Conservation (phyloP, 352 stramenopile species). For the Peronospora tabacina region DNA sequence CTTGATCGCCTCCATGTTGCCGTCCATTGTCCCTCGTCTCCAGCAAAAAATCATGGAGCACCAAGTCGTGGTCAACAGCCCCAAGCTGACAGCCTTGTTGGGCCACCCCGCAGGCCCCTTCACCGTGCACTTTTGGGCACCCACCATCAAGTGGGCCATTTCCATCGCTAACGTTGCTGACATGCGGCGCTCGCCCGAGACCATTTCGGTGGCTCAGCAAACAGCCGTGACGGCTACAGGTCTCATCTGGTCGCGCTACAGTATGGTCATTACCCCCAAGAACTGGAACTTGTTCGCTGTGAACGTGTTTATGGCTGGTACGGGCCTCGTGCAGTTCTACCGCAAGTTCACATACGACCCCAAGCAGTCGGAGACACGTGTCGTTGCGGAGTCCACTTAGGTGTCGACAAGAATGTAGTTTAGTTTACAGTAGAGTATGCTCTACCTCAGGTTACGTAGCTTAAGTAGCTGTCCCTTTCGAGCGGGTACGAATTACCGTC, state of each 20-base stretch:
- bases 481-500: not conserved
- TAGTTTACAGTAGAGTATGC: not conserved
- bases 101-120: slow-evolving; percentile 79
- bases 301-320: slow-evolving; percentile 87
- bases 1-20: slow-evolving; percentile 36
- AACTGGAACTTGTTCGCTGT: slow-evolving; percentile 90
- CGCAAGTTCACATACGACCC: slow-evolving; percentile 43
- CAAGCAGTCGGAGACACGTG: not conserved
- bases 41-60: slow-evolving; percentile 68
- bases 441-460: not conserved
- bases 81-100: slow-evolving; percentile 53
- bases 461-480: not conserved
- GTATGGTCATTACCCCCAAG: slow-evolving; percentile 79
- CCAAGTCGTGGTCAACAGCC: slow-evolving; percentile 60
- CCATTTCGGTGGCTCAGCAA: slow-evolving; percentile 81
- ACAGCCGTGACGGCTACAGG: slow-evolving; percentile 63
- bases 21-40: slow-evolving; percentile 62
- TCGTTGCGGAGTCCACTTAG: not conserved
- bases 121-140: slow-evolving; percentile 86
- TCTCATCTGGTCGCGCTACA: slow-evolving; percentile 89
- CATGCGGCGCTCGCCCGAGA: slow-evolving; percentile 71
- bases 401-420: not conserved
- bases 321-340: slow-evolving; percentile 48
- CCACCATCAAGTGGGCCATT: slow-evolving; percentile 85
- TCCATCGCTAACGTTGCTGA: slow-evolving; percentile 83